A percentile compares a stretch with the other conserved stretches of the same genome.
These are phyloP conservation scores for Anthracocystis walkeri DNA, from an alignment of 1,284 basidiomycete genomes.

Conservation along the genomic window DNA sequence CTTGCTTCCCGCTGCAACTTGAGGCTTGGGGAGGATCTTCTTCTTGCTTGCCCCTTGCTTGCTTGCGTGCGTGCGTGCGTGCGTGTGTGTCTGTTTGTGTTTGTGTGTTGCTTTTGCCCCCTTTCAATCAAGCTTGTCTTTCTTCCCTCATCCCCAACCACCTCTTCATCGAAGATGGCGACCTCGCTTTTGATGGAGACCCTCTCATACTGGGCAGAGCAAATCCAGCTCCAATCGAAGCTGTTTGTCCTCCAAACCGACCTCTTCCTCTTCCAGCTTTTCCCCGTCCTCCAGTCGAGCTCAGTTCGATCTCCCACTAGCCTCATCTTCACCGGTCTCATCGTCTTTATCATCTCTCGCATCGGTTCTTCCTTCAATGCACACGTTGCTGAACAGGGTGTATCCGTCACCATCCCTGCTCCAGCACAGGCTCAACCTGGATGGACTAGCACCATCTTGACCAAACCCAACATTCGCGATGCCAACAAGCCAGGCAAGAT, in stretches of 20 bases:
- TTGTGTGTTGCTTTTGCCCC: not conserved
- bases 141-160: too few relatives aligned
- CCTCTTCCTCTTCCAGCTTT: constrained; percentile 35
- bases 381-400: constrained; percentile 29
- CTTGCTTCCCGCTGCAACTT: not conserved
- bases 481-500: constrained; percentile 73
- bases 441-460: constrained; percentile 49
- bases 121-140: not conserved
- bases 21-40: not conserved
- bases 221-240: constrained; percentile 19
- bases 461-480: constrained; percentile 30
- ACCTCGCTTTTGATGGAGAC: not conserved
- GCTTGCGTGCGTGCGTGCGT: not conserved
- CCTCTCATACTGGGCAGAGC: constrained; percentile 8
- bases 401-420: constrained; percentile 27
- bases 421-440: constrained; percentile 49
- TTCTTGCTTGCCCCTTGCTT: not conserved
- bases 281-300: constrained; percentile 24
- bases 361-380: constrained; percentile 12
- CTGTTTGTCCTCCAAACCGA: constrained; percentile 44
- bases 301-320: constrained; percentile 35
- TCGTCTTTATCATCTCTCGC: constrained; percentile 34
- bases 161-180: not conserved
- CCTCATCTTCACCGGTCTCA: constrained; percentile 35
- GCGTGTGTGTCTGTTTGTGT: not conserved